phyloP scores from a whole-genome alignment of 2,329 filamentous ascomycete genomes.

The Hortaea werneckii region DNA sequence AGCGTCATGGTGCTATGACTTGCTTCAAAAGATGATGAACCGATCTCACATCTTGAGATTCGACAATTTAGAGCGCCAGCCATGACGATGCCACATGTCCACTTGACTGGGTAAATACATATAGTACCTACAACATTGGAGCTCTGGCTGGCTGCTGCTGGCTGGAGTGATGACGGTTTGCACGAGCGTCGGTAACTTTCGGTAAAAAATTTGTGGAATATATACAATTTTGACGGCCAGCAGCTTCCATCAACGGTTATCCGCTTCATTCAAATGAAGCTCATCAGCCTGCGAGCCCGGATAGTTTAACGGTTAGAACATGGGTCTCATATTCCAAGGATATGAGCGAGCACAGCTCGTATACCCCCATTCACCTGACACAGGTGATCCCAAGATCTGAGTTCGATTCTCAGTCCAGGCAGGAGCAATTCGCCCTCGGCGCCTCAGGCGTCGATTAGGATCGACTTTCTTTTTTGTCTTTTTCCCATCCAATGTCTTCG shows the following conservation, averaged over 20 bases:
- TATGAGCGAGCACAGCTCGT: constrained; percentile 5
- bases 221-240: not conserved
- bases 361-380: not conserved
- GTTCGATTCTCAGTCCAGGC: constrained; percentile 12
- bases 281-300: not conserved
- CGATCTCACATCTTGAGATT: no score
- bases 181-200: not conserved
- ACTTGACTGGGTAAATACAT: no score
- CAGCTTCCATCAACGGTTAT: no score
- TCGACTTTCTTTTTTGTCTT: not conserved
- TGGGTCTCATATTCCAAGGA: constrained; percentile 7
- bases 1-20: no score
- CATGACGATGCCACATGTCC: no score
- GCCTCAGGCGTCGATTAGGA: not conserved
- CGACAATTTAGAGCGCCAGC: no score
- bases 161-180: no score
- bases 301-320: constrained; percentile 13
- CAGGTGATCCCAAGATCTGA: constrained; percentile 6
- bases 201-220: not conserved
- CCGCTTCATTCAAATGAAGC: no score
- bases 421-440: not conserved
- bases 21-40: no score
- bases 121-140: no score
- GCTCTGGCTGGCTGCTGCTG: no score
- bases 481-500: constrained; percentile 5